phyloP scores from a whole-genome alignment of 1,284 basidiomycete species.

The Sphagnurus paluster region DNA sequence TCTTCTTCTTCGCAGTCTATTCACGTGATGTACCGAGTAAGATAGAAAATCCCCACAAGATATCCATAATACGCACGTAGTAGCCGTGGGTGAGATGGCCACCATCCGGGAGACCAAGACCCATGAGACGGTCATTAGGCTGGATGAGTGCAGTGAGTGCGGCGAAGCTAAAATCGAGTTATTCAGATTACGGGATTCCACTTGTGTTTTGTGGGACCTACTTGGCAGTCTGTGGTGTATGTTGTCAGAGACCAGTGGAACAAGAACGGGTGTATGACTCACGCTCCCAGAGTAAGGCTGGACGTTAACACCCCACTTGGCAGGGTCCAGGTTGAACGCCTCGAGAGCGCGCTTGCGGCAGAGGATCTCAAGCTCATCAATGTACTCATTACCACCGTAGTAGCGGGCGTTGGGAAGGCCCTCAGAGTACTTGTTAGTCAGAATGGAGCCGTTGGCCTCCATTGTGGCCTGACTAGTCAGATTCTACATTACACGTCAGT shows the following conservation, averaged over 20 bases:
- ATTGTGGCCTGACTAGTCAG: slow-evolving; percentile 92
- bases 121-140: slow-evolving; percentile 99
- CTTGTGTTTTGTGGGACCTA: slow-evolving; percentile 33
- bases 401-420: slow-evolving; percentile 95
- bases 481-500: slow-evolving; percentile 59
- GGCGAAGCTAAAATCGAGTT: slow-evolving; percentile 77
- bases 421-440: slow-evolving; percentile 99
- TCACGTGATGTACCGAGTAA: slow-evolving; percentile 34
- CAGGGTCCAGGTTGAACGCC: slow-evolving; percentile 95
- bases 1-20: slow-evolving; percentile 98
- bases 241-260: slow-evolving; percentile 10
- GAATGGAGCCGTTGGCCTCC: slow-evolving; percentile 98
- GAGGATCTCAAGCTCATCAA: slow-evolving; percentile 94
- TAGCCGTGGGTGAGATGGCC: slow-evolving; percentile 98
- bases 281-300: slow-evolving; percentile 97
- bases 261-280: slow-evolving; percentile 33
- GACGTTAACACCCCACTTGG: slow-evolving; percentile 98
- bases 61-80: slow-evolving; percentile 62
- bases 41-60: slow-evolving; percentile 18
- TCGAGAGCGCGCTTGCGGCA: slow-evolving; percentile 95
- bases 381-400: slow-evolving; percentile 97
- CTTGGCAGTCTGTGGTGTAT: slow-evolving; percentile 72
- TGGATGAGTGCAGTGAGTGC: slow-evolving; percentile 96
- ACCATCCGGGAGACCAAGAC: slow-evolving; percentile 97
- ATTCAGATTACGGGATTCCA: slow-evolving; percentile 9